Percentiles rank a stretch among this genome's conserved stretches.
Conservation (phyloP, 1,284 basidiomycete genomes). For the Malassezia cuniculi region DNA sequence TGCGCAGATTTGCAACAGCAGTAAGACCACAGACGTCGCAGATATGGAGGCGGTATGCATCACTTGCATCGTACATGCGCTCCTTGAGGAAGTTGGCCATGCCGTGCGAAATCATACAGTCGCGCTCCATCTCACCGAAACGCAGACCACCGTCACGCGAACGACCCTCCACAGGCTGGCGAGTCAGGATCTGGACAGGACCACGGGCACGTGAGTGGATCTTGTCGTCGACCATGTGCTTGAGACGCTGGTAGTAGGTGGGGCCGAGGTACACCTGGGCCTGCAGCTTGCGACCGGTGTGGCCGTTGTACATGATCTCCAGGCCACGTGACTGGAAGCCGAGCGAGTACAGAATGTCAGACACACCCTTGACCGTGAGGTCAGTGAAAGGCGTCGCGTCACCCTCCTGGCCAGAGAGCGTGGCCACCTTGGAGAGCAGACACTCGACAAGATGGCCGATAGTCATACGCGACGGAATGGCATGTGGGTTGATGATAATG, state of each 20-base stretch:
- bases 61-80: conserved; percentile 42
- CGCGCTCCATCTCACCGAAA: conserved; percentile 99
- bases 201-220: conserved; percentile 95
- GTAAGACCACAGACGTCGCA: conserved; percentile 41
- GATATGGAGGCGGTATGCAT: conserved; percentile 42
- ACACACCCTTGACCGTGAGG: conserved; percentile 74
- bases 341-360: conserved; percentile 29
- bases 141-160: conserved; percentile 95
- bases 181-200: conserved; percentile 90
- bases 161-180: conserved; percentile 98
- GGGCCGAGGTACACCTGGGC: conserved; percentile 97
- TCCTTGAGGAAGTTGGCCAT: conserved; percentile 76
- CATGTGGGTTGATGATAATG: conserved; percentile 96
- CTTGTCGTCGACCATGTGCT: conserved; percentile 99
- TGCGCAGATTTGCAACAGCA: conserved; percentile 41
- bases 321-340: conserved; percentile 69
- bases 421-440: conserved; percentile 88
- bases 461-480: conserved; percentile 99
- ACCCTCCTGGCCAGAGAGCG: conserved; percentile 87
- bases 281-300: conserved; percentile 89
- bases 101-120: conserved; percentile 99
- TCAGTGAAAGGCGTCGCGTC: conserved; percentile 98
- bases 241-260: conserved; percentile 96
- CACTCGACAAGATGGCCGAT: conserved; percentile 99
- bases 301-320: conserved; percentile 97